A percentile compares a stretch with the other conserved stretches of the same genome.
Conservation (phyloP, 2,329 filamentous ascomycete genomes). For the Podosphaera xanthii region DNA sequence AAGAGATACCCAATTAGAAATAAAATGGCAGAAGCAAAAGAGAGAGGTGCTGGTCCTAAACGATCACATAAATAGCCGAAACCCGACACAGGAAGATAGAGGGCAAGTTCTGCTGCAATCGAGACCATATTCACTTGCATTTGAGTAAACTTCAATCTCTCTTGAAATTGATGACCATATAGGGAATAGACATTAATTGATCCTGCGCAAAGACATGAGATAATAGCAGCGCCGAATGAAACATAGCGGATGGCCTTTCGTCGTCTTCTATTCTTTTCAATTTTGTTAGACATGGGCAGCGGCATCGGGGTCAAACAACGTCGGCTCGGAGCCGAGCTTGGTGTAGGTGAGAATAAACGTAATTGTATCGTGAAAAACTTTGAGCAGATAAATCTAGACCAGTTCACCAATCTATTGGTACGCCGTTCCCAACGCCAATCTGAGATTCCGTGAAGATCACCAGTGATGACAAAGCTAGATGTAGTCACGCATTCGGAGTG, state of each 20-base stretch:
- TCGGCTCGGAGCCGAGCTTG: no score
- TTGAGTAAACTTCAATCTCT: constrained; percentile 68
- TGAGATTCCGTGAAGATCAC: no score
- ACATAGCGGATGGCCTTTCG: constrained; percentile 16
- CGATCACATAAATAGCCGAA: constrained; percentile 87
- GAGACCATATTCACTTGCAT: constrained; percentile 79
- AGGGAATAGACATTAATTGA: constrained; percentile 86
- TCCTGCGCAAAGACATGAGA: constrained; percentile 54
- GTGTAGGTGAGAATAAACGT: no score
- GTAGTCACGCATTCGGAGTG: no score
- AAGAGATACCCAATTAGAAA: constrained; percentile 67
- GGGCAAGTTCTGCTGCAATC: constrained; percentile 64
- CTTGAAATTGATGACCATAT: constrained; percentile 78
- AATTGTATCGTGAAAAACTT: no score
- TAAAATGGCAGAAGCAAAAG: constrained; percentile 45
- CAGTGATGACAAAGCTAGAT: no score
- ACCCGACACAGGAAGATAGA: constrained; percentile 79
- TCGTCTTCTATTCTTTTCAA: constrained; percentile 1
- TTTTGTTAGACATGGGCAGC: neutral
- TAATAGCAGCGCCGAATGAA: constrained; percentile 30
- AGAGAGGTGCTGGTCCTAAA: constrained; percentile 55
- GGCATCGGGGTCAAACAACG: neutral
- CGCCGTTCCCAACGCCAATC: no score
- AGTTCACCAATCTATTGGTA: no score
- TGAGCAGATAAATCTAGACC: no score